These are phyloP conservation scores for Colletotrichum sp. DNA, from an alignment of 2,329 filamentous ascomycete genomes.

Conservation along the genomic window DNA sequence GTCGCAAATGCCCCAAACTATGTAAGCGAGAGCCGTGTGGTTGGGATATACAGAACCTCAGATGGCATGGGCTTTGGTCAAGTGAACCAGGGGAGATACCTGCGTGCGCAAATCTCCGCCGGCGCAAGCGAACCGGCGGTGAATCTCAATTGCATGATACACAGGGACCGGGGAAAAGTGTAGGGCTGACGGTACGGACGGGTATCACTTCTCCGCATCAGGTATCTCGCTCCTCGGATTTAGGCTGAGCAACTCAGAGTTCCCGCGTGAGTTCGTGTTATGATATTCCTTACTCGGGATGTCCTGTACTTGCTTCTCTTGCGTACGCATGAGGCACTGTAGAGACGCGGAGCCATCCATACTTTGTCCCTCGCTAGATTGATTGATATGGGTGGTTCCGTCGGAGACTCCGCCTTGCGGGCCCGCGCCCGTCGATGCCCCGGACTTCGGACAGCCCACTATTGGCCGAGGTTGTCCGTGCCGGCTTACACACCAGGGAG, in stretches of 20 bases:
- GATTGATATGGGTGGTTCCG: neutral
- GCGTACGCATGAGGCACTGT: neutral
- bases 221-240: neutral
- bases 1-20: neutral
- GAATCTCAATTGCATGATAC: neutral
- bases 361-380: neutral
- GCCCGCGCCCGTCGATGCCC: neutral
- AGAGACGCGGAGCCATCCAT: neutral
- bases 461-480: neutral
- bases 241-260: neutral
- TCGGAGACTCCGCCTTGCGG: neutral
- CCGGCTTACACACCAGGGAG: neutral
- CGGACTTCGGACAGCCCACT: neutral
- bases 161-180: neutral
- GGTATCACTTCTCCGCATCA: neutral
- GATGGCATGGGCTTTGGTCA: neutral
- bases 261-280: neutral
- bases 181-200: neutral
- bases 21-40: neutral
- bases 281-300: neutral
- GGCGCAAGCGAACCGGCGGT: neutral
- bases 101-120: neutral
- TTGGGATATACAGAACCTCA: neutral
- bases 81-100: neutral
- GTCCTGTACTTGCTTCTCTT: neutral